phyloP scores from a whole-genome alignment of 305 asterid genomes.

The Solanum hybrid region DNA sequence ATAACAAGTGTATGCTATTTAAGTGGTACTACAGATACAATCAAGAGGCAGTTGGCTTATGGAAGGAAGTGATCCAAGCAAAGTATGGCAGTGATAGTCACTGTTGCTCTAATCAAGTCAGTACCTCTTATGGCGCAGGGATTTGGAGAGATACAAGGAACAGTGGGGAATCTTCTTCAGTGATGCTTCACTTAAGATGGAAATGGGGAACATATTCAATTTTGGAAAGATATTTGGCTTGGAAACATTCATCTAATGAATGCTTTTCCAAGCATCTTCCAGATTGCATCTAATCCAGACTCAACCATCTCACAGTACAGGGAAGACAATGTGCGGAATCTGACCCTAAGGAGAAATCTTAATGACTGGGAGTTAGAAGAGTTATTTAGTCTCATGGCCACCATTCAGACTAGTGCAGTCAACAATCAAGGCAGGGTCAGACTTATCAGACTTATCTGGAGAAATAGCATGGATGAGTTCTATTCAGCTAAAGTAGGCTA shows the following conservation, averaged over 20 bases:
- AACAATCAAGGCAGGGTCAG: neutral
- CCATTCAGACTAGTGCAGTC: neutral
- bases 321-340: neutral
- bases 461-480: neutral
- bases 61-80: neutral
- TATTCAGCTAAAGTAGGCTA: neutral
- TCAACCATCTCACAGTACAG: neutral
- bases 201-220: neutral
- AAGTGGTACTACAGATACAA: neutral
- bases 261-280: neutral
- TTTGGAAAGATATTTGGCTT: neutral
- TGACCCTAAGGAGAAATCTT: neutral
- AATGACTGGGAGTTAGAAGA: neutral
- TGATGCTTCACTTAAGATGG: neutral
- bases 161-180: neutral
- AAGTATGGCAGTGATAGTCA: neutral
- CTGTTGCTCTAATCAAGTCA: neutral
- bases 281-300: neutral
- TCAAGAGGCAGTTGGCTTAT: neutral
- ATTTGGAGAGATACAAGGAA: neutral
- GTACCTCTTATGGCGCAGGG: neutral
- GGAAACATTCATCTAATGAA: neutral
- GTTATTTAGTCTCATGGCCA: neutral
- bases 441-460: neutral
- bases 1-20: neutral